Percentiles rank a stretch among this genome's conserved stretches.
phyloP scores from a whole-genome alignment of 2,329 filamentous ascomycete genomes.

The Triangularia verruculosa region DNA sequence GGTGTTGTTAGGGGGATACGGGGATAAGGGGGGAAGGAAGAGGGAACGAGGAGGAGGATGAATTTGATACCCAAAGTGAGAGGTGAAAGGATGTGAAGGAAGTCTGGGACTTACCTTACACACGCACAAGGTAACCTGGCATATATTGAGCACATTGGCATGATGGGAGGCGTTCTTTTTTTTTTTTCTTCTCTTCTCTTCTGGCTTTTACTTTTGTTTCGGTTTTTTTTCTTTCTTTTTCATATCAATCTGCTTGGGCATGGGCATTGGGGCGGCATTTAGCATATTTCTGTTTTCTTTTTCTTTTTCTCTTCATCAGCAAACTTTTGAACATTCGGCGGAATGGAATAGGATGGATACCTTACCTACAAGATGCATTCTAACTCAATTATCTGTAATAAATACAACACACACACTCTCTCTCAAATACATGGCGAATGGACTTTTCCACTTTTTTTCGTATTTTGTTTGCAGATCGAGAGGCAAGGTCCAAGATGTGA shows the following conservation, averaged over 20 bases:
- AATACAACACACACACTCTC: no score
- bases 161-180: not conserved
- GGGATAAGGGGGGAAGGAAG: not conserved
- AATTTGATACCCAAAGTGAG: not conserved
- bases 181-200: not conserved
- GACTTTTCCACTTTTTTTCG: no score
- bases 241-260: not conserved
- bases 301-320: not conserved
- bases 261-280: not conserved
- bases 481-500: no score
- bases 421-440: no score
- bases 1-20: not conserved
- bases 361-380: not conserved
- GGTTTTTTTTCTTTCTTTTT: not conserved
- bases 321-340: not conserved
- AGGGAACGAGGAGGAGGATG: not conserved
- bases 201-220: not conserved
- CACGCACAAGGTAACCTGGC: no score
- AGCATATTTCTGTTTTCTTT: not conserved
- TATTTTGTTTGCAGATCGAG: no score
- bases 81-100: not conserved
- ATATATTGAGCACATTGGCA: not conserved
- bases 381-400: no score
- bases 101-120: not conserved
- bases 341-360: not conserved